phyloP scores from a whole-genome alignment of 73 alveolate genomes.

The Uronychia setigera region DNA sequence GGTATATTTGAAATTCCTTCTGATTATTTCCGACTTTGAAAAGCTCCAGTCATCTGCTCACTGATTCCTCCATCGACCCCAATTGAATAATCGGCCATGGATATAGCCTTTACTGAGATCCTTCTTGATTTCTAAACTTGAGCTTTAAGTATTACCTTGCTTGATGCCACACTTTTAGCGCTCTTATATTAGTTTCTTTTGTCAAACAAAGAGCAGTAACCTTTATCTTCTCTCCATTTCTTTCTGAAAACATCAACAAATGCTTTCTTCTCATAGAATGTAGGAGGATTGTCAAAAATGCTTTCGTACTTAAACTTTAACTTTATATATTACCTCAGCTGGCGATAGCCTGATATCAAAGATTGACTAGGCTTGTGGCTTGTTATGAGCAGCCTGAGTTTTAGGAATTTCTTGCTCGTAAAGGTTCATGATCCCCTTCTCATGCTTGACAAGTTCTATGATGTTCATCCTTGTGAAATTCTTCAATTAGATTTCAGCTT shows the following conservation, averaged over 20 bases:
- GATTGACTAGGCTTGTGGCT: neutral
- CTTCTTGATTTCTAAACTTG: neutral
- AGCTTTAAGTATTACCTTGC: neutral
- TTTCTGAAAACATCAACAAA: slow-evolving; percentile 54
- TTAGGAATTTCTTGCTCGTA: neutral
- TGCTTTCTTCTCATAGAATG: slow-evolving; percentile 64
- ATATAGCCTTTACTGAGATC: too few relatives aligned
- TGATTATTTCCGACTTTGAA: too few relatives aligned
- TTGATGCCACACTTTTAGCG: neutral
- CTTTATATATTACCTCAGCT: neutral
- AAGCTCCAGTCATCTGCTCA: too few relatives aligned
- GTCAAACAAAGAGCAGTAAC: slow-evolving; percentile 56
- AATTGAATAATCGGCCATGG: too few relatives aligned
- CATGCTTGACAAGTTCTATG: slow-evolving; percentile 32
- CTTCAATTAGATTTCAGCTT: neutral
- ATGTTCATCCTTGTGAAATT: slow-evolving; percentile 27
- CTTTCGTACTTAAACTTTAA: slow-evolving; percentile 31
- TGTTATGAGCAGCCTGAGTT: neutral
- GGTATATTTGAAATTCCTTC: too few relatives aligned
- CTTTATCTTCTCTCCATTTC: slow-evolving; percentile 70
- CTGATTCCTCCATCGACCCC: too few relatives aligned
- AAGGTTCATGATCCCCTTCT: slow-evolving; percentile 40
- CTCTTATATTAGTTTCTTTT: slow-evolving; percentile 6
- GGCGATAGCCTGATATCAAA: neutral
- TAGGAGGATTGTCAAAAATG: slow-evolving; percentile 44